Evolutionary conservation across 2,329 filamentous ascomycete species (phyloP).

Genomic region (Volutella citrinella): DNA sequence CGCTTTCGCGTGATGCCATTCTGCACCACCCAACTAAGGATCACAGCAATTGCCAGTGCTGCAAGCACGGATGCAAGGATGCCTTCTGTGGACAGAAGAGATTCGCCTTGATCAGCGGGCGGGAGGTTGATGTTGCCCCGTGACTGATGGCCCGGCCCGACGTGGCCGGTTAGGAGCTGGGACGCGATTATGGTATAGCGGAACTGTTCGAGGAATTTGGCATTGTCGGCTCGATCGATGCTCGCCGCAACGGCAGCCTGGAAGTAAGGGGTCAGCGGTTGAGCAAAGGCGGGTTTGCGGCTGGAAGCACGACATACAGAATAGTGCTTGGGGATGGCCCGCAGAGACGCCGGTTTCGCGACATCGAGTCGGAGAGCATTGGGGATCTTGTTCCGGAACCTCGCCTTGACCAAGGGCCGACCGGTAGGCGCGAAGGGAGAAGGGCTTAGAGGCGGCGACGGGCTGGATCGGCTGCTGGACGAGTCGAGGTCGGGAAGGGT

Average conservation of each 20-base stretch:
- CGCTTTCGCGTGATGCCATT: slow-evolving; percentile 56
- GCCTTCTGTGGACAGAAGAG: slow-evolving; percentile 40
- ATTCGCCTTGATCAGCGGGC: slow-evolving; percentile 20
- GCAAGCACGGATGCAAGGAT: slow-evolving; percentile 45
- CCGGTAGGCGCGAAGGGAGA: slow-evolving; percentile 55
- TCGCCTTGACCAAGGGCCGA: slow-evolving; percentile 50
- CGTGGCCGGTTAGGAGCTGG: slow-evolving; percentile 75
- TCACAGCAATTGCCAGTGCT: slow-evolving; percentile 65
- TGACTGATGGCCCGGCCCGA: slow-evolving; percentile 40
- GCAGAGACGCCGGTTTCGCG: slow-evolving; percentile 35
- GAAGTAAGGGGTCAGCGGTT: slow-evolving; percentile 7
- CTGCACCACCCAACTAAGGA: slow-evolving; percentile 67
- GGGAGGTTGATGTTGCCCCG: slow-evolving; percentile 14
- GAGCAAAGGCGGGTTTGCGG: background rate
- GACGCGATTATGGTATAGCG: slow-evolving; percentile 92
- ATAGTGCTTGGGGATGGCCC: slow-evolving; percentile 46
- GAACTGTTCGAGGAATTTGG: slow-evolving; percentile 86
- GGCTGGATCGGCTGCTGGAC: slow-evolving; percentile 34
- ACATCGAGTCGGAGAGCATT: slow-evolving; percentile 42
- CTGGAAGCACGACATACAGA: slow-evolving; percentile 43
- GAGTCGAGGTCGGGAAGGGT: slow-evolving; percentile 31
- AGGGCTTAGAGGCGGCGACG: slow-evolving; percentile 47
- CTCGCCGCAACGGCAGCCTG: slow-evolving; percentile 69
- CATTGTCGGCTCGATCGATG: slow-evolving; percentile 74
- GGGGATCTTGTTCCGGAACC: slow-evolving; percentile 49